These are phyloP conservation scores for Diplodia intermedia DNA, from an alignment of 2,329 filamentous ascomycete genomes.

Conservation along the genomic window DNA sequence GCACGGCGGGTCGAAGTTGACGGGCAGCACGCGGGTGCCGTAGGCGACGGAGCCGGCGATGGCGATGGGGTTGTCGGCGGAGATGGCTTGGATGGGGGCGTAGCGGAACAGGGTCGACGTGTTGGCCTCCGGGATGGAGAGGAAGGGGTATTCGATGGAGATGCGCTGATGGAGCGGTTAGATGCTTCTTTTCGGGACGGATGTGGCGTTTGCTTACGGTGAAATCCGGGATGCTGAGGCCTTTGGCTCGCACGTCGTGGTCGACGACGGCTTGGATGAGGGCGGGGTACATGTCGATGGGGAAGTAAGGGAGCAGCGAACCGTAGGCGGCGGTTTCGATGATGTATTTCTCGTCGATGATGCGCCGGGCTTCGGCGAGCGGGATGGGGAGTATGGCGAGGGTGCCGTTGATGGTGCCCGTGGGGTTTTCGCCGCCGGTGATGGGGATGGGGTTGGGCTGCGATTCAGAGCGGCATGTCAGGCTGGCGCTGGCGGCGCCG, in stretches of 20 bases:
- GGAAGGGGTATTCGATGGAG: conserved; percentile 63
- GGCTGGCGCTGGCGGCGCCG: not conserved
- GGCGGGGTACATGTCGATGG: conserved; percentile 61
- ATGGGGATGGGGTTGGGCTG: conserved; percentile 59
- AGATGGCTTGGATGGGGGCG: conserved; percentile 57
- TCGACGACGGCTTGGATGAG: conserved; percentile 59
- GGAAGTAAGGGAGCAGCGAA: conserved; percentile 57
- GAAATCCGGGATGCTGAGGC: conserved; percentile 56
- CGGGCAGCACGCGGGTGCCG: conserved; percentile 54
- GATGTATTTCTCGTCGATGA: conserved; percentile 58
- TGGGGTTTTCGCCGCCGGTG: conserved; percentile 56
- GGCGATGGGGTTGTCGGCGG: conserved; percentile 52
- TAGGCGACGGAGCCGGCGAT: conserved; percentile 56
- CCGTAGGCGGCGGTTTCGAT: conserved; percentile 61
- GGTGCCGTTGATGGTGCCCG: conserved; percentile 63
- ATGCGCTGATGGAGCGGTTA: conserved; percentile 51
- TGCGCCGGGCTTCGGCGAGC: conserved; percentile 52
- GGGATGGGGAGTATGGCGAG: conserved; percentile 61
- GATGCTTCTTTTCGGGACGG: conserved; percentile 14
- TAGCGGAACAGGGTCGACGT: conserved; percentile 59
- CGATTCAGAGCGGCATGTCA: conserved; percentile 40
- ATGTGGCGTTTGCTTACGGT: conserved; percentile 47
- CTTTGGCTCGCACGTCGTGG: conserved; percentile 58
- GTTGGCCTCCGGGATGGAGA: conserved; percentile 60
- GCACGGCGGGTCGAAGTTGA: conserved; percentile 56